Percentiles rank a stretch among this genome's conserved stretches.
These are phyloP conservation scores for Corylus heterophylla DNA, from an alignment of 306 rosid genomes.

Conservation along the genomic window DNA sequence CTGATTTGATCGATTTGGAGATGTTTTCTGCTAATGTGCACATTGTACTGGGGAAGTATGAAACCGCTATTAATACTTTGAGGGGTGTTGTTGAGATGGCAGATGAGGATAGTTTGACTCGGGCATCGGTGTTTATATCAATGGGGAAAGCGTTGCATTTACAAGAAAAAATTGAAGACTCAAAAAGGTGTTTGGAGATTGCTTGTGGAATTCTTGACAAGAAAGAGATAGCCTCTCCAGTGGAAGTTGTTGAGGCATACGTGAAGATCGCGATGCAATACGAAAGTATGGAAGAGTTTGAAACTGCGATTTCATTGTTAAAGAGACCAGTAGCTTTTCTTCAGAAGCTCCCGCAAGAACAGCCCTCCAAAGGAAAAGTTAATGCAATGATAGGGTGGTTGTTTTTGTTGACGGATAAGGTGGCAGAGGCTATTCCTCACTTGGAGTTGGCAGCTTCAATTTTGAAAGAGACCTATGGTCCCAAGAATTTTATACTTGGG, in stretches of 20 bases:
- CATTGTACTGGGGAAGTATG: constrained; percentile 74
- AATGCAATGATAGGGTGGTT: constrained; percentile 93
- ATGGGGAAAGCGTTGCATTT: constrained; percentile 80
- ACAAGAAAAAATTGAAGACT: constrained; percentile 65
- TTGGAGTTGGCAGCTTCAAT: constrained; percentile 90
- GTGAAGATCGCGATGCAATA: constrained; percentile 80
- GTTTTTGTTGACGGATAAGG: constrained; percentile 78
- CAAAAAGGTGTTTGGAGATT: constrained; percentile 73
- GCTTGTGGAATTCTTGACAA: constrained; percentile 77
- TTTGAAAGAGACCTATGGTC: constrained; percentile 83
- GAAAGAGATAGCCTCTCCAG: constrained; percentile 54
- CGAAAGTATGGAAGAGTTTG: constrained; percentile 89
- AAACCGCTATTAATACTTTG: constrained; percentile 77
- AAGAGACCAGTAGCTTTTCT: constrained; percentile 69
- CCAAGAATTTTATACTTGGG: constrained; percentile 92
- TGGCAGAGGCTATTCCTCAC: constrained; percentile 79
- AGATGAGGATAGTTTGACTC: constrained; percentile 65
- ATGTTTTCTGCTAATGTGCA: constrained; percentile 86
- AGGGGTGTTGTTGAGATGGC: constrained; percentile 58
- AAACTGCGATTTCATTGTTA: constrained; percentile 77
- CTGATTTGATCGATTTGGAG: constrained; percentile 71
- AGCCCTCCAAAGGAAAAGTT: constrained; percentile 83
- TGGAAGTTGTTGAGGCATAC: constrained; percentile 84
- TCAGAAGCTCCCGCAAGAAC: constrained; percentile 90
- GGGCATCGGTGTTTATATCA: constrained; percentile 72